Base-by-base conservation (phyloP, 2,329 filamentous ascomycete species). In the Pseudocercospora ulei region DNA sequence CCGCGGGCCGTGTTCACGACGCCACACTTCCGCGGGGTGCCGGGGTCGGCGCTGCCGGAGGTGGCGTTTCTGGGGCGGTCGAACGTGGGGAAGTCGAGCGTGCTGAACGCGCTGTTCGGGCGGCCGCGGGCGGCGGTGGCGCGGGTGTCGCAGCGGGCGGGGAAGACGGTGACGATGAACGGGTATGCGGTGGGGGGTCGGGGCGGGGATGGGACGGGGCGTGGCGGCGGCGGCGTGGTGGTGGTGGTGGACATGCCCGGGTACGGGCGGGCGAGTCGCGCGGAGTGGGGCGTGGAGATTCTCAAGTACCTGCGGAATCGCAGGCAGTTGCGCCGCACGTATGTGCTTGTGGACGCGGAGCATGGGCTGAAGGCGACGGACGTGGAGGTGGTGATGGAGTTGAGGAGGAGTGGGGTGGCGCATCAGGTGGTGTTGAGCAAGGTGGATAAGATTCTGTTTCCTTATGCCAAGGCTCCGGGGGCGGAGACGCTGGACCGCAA, bases 191-290 rank as follows among this genome's bases (percentile, higher is more conserved):
- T 80, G 5, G 54, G 54, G 67, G 74, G n/a, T 77, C 0, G 66
- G 83, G 20, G 65, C 82, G 12, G 79, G 83, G 57, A 80, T 80
- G 71, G 79, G 79, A 1, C 79, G 79, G 0, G 83, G 83, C 53
- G 79, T 79, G 3, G 69, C 72, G 40, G 76, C 71, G 1, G n/a
- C n/a, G n/a, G n/a, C n/a, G n/a, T n/a, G n/a, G n/a, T n/a, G n/a
- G n/a, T 77, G 0, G 66, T 84, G 20, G 65, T 83, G 12, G 79
- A 84, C 57, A 80, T 80, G 71, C 80, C 79, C 1, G 79, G 79
- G 0, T 83, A 83, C 53, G 79, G 79, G 3, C 69, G 73, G 40
- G 76, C 71, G 1, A 76, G 73, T 52, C 61, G 70, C 20, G 58
- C 65, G 5, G 71, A 74, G 50, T 82, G 78, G 77, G 79, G 79